Percentiles rank a stretch among this genome's conserved stretches.
Evolutionary conservation across 805 yeast genomes (phyloP).

Genomic region (Pichia scutulata): DNA sequence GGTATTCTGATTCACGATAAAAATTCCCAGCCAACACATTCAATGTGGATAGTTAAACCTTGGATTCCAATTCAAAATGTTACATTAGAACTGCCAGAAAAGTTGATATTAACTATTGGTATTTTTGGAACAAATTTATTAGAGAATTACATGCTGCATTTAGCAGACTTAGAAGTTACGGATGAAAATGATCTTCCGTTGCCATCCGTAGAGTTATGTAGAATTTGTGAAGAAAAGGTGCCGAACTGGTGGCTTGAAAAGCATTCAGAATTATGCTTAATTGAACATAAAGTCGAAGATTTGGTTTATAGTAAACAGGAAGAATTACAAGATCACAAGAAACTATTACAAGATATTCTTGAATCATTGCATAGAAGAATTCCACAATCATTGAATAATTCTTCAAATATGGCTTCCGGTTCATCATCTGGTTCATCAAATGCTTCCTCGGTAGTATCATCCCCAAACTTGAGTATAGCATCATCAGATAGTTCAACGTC

Average conservation of each 20-base stretch:
- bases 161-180: constrained; percentile 56
- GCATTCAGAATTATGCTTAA: constrained; percentile 80
- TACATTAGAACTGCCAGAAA: constrained; percentile 61
- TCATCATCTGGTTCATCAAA: constrained; percentile 18
- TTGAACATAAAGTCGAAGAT: constrained; percentile 78
- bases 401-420: not conserved
- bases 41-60: constrained; percentile 91
- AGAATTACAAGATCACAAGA: constrained; percentile 60
- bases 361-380: constrained; percentile 29
- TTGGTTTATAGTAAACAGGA: constrained; percentile 73
- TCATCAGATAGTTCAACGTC: not conserved
- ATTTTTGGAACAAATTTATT: constrained; percentile 79
- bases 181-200: constrained; percentile 62
- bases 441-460: constrained; percentile 8
- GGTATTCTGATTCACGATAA: constrained; percentile 75
- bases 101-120: constrained; percentile 69
- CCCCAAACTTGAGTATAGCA: not conserved
- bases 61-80: constrained; percentile 54
- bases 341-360: constrained; percentile 36
- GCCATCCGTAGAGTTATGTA: constrained; percentile 78
- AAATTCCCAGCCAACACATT: constrained; percentile 58
- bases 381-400: constrained; percentile 8
- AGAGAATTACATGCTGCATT: constrained; percentile 57
- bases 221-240: constrained; percentile 85
- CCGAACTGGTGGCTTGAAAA: constrained; percentile 96